Evolutionary conservation across 192 early-diverging fungal genomes (phyloP).

Genomic region (Coemansia biformis): DNA sequence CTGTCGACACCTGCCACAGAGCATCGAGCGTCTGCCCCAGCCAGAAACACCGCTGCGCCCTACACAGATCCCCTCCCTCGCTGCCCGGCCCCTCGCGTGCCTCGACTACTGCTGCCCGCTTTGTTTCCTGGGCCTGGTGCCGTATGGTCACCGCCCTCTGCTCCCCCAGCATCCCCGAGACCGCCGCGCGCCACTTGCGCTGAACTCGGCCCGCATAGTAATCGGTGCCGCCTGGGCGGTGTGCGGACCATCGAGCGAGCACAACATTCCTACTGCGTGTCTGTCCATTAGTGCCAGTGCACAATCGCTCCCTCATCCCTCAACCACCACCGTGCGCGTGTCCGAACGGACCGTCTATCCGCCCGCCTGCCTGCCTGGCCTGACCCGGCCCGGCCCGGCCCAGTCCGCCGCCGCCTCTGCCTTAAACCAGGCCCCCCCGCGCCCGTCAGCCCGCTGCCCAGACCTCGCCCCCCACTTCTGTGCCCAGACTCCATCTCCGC

Average conservation of each 20-base stretch:
- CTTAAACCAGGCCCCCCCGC: neutral
- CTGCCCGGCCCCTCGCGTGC: no score
- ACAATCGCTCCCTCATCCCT: conserved; percentile 11
- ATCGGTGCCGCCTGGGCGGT: conserved; percentile 1
- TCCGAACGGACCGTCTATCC: neutral
- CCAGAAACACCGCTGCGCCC: no score
- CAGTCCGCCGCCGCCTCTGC: neutral
- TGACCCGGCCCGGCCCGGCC: no score
- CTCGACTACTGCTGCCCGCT: no score
- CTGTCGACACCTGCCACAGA: no score
- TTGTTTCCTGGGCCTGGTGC: no score
- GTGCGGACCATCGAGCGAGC: conserved; percentile 8
- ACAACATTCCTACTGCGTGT: conserved; percentile 8
- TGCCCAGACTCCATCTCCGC: neutral
- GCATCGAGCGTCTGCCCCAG: no score
- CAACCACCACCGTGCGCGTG: neutral
- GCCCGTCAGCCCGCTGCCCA: neutral
- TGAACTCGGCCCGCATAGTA: neutral
- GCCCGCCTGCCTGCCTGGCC: conserved; percentile 1
- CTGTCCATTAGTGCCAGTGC: conserved; percentile 11
- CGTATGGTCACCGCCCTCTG: no score
- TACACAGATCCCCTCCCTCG: no score
- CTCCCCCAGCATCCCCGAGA: no score
- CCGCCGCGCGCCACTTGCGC: no score
- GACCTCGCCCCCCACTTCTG: neutral